Conservation (phyloP, 2,329 filamentous ascomycete species). For the Alternaria alternata region DNA sequence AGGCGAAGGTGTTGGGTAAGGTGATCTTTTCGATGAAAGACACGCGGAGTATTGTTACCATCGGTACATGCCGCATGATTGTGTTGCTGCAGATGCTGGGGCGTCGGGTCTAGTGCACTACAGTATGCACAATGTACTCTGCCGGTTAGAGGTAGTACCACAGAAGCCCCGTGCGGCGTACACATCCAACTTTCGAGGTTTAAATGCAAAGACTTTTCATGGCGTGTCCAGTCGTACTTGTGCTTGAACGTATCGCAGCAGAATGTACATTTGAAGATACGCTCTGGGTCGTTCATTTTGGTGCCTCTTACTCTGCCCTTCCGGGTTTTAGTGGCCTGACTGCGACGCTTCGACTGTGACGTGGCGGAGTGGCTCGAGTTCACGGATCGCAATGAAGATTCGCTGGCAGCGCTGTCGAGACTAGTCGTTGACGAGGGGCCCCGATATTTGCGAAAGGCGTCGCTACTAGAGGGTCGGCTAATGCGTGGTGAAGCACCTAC, state of each 20-base stretch:
- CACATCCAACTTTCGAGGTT: conserved; percentile 55
- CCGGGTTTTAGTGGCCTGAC: conserved; percentile 14
- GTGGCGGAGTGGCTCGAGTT: conserved; percentile 53
- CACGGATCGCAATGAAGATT: conserved; percentile 57
- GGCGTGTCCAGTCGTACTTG: conserved; percentile 42
- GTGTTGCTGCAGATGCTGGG: conserved; percentile 64
- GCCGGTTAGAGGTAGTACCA: conserved; percentile 62
- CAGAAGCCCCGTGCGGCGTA: conserved; percentile 62
- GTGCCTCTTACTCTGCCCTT: conserved; percentile 14
- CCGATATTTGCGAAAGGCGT: conserved; percentile 37
- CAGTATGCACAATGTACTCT: conserved; percentile 65
- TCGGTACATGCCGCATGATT: conserved; percentile 70
- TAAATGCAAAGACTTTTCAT: conserved; percentile 40
- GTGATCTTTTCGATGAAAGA: conserved; percentile 67
- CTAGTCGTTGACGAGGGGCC: conserved; percentile 57
- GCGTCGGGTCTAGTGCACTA: conserved; percentile 59
- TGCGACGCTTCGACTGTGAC: conserved; percentile 54
- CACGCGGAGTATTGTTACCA: conserved; percentile 65
- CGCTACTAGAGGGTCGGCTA: conserved; percentile 34
- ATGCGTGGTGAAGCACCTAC: conserved; percentile 11
- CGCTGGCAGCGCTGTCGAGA: conserved; percentile 55
- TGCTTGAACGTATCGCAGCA: conserved; percentile 41
- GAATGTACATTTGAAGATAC: conserved; percentile 41
- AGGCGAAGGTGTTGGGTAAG: conserved; percentile 66
- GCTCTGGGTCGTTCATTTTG: conserved; percentile 19